Evolutionary conservation across 2,329 filamentous ascomycete species (phyloP).

Genomic region (Nigrograna mackinnonii): DNA sequence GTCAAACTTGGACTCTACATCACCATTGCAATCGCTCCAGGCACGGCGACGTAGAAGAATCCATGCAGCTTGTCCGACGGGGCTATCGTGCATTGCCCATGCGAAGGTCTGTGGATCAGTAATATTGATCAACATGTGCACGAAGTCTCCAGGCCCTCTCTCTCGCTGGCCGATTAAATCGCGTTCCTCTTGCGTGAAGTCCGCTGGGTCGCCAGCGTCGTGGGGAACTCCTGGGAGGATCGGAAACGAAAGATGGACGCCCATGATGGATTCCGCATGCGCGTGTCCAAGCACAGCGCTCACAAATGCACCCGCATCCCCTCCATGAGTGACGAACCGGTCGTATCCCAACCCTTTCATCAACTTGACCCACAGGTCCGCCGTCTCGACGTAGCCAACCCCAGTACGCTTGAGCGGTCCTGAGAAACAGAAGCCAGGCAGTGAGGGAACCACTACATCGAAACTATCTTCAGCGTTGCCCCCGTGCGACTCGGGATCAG

Average conservation of each 20-base stretch:
- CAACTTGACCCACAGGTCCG: constrained; percentile 10
- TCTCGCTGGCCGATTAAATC: constrained; percentile 1
- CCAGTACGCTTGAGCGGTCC: constrained; percentile 3
- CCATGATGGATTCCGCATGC: constrained; percentile 9
- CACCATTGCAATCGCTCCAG: constrained; percentile 10
- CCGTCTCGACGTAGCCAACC: constrained; percentile 7
- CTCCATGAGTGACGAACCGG: constrained; percentile 10
- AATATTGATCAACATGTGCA: constrained; percentile 5
- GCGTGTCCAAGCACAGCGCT: constrained; percentile 9
- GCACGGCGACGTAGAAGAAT: constrained; percentile 4
- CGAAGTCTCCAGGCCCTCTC: constrained; percentile 1
- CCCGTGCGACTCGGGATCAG: constrained; percentile 4
- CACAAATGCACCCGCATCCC: constrained; percentile 11
- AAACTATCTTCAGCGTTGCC: constrained; percentile 9
- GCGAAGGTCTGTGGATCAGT: constrained; percentile 7
- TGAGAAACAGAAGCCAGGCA: constrained; percentile 11
- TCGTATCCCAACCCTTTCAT: constrained; percentile 8
- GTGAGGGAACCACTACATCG: constrained; percentile 9
- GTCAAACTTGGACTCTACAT: constrained; percentile 7
- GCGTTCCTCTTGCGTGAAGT: constrained; percentile 5
- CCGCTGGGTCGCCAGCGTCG: constrained; percentile 2
- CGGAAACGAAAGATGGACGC: constrained; percentile 7
- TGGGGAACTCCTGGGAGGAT: constrained; percentile 5
- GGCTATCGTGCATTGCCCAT: constrained; percentile 9
- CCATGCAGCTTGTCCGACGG: constrained; percentile 5